Evolutionary conservation across 2,329 filamentous ascomycete species (phyloP), one percentile per base, ranked within the genome.

Genomic region (Hypoxylon sp.): DNA sequence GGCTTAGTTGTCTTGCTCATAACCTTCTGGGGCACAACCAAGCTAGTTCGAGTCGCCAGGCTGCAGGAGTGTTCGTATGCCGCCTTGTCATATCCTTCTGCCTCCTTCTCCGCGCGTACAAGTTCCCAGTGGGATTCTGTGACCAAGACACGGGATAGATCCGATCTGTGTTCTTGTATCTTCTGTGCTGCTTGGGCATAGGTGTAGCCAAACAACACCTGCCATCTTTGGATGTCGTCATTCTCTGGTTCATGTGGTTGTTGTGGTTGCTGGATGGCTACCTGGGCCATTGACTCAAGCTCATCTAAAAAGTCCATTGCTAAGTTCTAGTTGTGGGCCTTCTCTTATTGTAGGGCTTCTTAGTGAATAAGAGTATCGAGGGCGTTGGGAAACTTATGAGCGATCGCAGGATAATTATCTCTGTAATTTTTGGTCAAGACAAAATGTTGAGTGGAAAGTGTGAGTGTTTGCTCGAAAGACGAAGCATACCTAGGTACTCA

Each of bases 251-350:
- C 54, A 14, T 59, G 22, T 19, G 11, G 31, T 48, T 63, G 31
- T 26, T 37, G 26, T 24, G 59, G 58, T 35, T 64, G 59, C 6
- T 61, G 24, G 42, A 50, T 31, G 4, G 63, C 57, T 26, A 55
- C 31, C n/a, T 62, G 51, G 5, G 26, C 66, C 64, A 73, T 60
- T 5, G 47, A 63, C 53, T 67, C 62, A n/a, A 73, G 66, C 26
- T 66, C 69, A n/a, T 65, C 52, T 10, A 66, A 35, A 2, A 47
- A 33, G 29, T 54, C 50, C 50, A 62, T 54, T 60, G 22, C 17
- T 22, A 1, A 44, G 39, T 22, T 14, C 19, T 3, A 22, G 24
- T 11, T 8, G 5, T 31, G 11, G 11, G 29, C n/a, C 5, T 31
- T 31, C 2, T 50, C 24, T 9, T 50, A 13, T 50, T 50, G 47